Evolutionary conservation across 169 alveolate genomes (phyloP).

Genomic region (Plasmodium vinckei): DNA sequence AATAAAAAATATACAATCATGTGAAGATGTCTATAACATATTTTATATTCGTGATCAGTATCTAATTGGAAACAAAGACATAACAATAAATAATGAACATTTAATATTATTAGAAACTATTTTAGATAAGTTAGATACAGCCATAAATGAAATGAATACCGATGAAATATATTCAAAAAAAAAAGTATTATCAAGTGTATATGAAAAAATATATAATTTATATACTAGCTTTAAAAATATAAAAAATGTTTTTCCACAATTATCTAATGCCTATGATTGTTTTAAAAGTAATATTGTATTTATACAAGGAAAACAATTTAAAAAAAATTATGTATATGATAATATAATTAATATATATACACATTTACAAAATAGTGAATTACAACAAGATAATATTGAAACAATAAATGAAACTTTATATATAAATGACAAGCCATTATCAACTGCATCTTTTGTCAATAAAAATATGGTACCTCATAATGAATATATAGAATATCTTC

Average conservation of each 20-base stretch:
- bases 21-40: constrained; percentile 63
- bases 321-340: constrained; percentile 69
- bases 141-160: constrained; percentile 28
- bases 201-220: constrained; percentile 26
- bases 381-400: constrained; percentile 73
- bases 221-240: constrained; percentile 61
- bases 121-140: constrained; percentile 50
- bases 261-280: constrained; percentile 67
- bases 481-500: constrained; percentile 51
- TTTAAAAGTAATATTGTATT: constrained; percentile 53
- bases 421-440: constrained; percentile 34
- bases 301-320: constrained; percentile 54
- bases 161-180: constrained; percentile 57
- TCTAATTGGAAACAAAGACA: constrained; percentile 42
- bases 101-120: constrained; percentile 50
- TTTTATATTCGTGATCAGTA: constrained; percentile 70
- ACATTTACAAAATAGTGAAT: constrained; percentile 58
- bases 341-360: constrained; percentile 68
- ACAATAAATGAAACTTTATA: constrained; percentile 22
- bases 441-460: constrained; percentile 46
- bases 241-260: constrained; percentile 27
- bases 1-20: constrained; percentile 38
- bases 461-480: constrained; percentile 17
- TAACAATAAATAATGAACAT: constrained; percentile 61
- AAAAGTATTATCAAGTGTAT: constrained; percentile 52